Conservation (phyloP, 2,329 filamentous ascomycete species). For the Dryadomyces sulphureus region DNA sequence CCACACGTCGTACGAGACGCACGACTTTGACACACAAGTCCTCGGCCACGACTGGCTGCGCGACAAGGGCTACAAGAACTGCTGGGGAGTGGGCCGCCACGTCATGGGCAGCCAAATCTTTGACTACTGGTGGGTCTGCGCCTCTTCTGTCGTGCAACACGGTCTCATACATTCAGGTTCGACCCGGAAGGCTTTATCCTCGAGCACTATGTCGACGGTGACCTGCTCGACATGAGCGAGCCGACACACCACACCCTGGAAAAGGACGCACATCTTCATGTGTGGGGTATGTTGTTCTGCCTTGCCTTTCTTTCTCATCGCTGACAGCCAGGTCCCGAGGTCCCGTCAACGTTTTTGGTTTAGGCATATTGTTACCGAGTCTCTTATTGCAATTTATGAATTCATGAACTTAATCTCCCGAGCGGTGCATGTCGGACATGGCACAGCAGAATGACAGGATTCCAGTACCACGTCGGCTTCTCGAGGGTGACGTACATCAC, state of each 20-base stretch:
- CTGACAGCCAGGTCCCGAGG: constrained; percentile 7
- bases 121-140: constrained; percentile 49
- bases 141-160: neutral
- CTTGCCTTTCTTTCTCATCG: neutral
- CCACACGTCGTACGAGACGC: constrained; percentile 55
- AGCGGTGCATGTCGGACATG: neutral
- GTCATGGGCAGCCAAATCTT: constrained; percentile 58
- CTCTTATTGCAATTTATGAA: too few relatives aligned
- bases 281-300: constrained; percentile 22
- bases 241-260: constrained; percentile 26
- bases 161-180: constrained; percentile 26
- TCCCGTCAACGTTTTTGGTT: constrained; percentile 1
- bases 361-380: too few relatives aligned
- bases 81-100: constrained; percentile 60
- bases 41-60: constrained; percentile 56
- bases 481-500: neutral
- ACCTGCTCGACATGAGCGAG: constrained; percentile 42
- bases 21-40: constrained; percentile 56
- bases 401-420: neutral
- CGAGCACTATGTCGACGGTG: constrained; percentile 58
- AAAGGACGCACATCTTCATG: constrained; percentile 26
- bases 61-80: constrained; percentile 45
- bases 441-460: neutral
- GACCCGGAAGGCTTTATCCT: constrained; percentile 48
- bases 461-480: neutral